Evolutionary conservation across 2,329 filamentous ascomycete species (phyloP).

Genomic region (Fusarium nygamai): DNA sequence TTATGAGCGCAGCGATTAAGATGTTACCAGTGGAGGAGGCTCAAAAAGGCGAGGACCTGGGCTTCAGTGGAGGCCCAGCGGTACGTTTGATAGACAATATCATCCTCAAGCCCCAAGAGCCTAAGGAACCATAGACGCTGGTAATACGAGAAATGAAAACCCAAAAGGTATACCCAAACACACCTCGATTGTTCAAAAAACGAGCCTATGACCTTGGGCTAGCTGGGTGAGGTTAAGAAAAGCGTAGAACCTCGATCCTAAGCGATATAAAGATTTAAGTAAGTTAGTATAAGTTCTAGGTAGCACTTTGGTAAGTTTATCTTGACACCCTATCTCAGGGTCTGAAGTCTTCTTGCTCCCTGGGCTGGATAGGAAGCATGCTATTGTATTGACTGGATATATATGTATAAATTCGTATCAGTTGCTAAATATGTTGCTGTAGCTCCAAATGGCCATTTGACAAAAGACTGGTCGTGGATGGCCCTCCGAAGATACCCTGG

Average conservation of each 20-base stretch:
- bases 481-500: constrained; percentile 8
- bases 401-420: constrained; percentile 11
- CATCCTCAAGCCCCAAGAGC: constrained; percentile 64
- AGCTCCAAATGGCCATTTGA: neutral
- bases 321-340: neutral
- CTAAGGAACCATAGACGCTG: constrained; percentile 14
- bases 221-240: neutral
- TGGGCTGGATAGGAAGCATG: neutral
- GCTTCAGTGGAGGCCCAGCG: constrained; percentile 74
- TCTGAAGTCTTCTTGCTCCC: neutral
- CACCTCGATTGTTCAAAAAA: constrained; percentile 18
- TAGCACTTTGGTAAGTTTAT: neutral
- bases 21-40: constrained; percentile 84
- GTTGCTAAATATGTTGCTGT: neutral
- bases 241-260: neutral
- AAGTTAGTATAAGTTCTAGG: neutral
- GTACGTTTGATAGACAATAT: constrained; percentile 97
- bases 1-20: constrained; percentile 90
- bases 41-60: constrained; percentile 77
- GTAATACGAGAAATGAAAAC: neutral
- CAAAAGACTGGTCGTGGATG: neutral
- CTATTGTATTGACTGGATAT: constrained; percentile 3
- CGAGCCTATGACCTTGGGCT: neutral
- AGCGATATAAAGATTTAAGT: neutral
- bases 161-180: constrained; percentile 31